phyloP scores from a whole-genome alignment of 176 grass and related monocot species.

The Lolium rigidum region DNA sequence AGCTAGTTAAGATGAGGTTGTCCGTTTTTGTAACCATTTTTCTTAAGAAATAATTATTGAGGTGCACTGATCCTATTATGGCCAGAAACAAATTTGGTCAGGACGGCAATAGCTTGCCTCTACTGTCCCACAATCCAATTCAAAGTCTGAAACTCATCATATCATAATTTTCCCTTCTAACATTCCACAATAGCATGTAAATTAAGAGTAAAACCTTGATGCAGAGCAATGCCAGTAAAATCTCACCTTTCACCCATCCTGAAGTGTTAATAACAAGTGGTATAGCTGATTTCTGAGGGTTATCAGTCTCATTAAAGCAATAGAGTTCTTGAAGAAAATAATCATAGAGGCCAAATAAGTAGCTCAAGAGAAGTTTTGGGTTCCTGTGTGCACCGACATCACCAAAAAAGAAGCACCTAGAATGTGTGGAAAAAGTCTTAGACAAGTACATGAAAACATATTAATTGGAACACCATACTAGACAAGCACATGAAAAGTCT shows the following conservation, averaged over 20 bases:
- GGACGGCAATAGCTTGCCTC: neutral
- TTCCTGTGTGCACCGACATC: constrained; percentile 59
- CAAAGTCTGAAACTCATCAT: neutral
- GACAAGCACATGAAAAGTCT: no score
- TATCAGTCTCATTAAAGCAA: constrained; percentile 35
- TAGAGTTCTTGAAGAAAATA: constrained; percentile 64
- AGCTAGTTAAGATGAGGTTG: neutral
- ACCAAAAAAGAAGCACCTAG: constrained; percentile 77
- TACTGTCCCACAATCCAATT: neutral
- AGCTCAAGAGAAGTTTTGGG: constrained; percentile 58
- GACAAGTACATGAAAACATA: constrained; percentile 3
- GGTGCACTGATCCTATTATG: neutral
- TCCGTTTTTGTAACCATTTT: neutral
- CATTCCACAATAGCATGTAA: neutral
- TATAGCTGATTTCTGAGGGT: constrained; percentile 45
- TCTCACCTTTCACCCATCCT: constrained; percentile 85
- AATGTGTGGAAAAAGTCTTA: constrained; percentile 29
- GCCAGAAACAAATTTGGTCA: neutral
- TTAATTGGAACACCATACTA: no score
- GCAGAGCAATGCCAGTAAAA: constrained; percentile 18
- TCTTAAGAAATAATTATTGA: neutral
- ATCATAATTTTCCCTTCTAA: neutral
- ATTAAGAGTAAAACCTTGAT: neutral
- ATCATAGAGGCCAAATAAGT: constrained; percentile 66
- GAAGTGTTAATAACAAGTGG: constrained; percentile 86